Conservation (phyloP, 768 basidiomycete species). For the Rhodosporidiobolus odoratus region DNA sequence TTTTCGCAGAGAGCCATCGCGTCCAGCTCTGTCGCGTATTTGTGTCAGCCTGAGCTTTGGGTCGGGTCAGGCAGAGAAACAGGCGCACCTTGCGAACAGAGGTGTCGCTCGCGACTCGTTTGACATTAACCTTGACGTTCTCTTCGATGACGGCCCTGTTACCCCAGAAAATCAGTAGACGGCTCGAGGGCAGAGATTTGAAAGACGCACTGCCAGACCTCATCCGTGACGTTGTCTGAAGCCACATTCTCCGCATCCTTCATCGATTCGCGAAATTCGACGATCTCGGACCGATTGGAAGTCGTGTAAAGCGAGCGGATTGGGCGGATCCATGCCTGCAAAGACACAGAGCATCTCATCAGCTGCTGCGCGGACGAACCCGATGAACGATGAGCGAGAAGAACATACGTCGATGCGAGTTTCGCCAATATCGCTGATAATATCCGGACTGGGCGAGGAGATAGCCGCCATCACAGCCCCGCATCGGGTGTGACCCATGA, state of each 20-base stretch:
- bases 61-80: background rate
- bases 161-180: background rate
- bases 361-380: background rate
- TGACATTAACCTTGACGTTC: slow-evolving; percentile 25
- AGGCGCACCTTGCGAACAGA: background rate
- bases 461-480: slow-evolving; percentile 26
- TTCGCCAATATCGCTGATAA: slow-evolving; percentile 13
- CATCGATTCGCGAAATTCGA: slow-evolving; percentile 5
- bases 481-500: slow-evolving; percentile 21
- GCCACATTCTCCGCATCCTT: background rate
- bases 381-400: background rate
- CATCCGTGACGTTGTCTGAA: slow-evolving; percentile 4
- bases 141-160: slow-evolving; percentile 24
- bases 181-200: background rate
- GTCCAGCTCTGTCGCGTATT: background rate
- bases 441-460: background rate
- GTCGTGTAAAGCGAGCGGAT: slow-evolving; percentile 15
- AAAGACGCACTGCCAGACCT: slow-evolving; percentile 5
- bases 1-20: background rate
- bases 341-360: background rate
- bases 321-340: slow-evolving; percentile 22
- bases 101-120: slow-evolving; percentile 1
- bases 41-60: background rate
- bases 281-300: slow-evolving; percentile 13
- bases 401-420: slow-evolving; percentile 17